Evolutionary conservation across 164 flowering plant genomes (phyloP).

Genomic region (Litsea cubeba): DNA sequence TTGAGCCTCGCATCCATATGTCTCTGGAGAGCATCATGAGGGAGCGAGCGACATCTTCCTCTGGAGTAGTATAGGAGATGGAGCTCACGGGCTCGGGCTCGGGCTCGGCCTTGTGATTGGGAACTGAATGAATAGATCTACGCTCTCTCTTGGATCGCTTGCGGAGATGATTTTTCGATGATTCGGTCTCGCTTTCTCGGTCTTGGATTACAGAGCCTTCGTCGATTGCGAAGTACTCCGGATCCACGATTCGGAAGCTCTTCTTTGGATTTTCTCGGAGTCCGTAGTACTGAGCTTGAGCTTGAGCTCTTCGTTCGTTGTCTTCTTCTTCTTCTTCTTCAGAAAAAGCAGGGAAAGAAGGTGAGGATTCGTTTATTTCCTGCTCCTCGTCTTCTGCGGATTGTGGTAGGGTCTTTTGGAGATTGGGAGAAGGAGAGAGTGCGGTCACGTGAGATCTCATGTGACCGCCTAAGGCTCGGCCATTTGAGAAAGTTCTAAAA

Average conservation of each 20-base stretch:
- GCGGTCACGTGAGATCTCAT: conserved; percentile 80
- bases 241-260: conserved; percentile 49
- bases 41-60: conserved; percentile 77
- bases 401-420: conserved; percentile 20
- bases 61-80: conserved; percentile 60
- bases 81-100: conserved; percentile 51
- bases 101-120: not conserved
- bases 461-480: conserved; percentile 91
- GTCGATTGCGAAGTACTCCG: conserved; percentile 13
- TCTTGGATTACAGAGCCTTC: conserved; percentile 44
- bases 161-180: conserved; percentile 45
- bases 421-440: conserved; percentile 17
- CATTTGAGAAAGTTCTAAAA: conserved; percentile 60
- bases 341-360: conserved; percentile 21
- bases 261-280: conserved; percentile 71
- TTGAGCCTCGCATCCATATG: conserved; percentile 35
- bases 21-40: conserved; percentile 83
- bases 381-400: conserved; percentile 5
- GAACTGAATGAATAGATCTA: not conserved
- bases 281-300: conserved; percentile 27
- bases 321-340: conserved; percentile 25
- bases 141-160: conserved; percentile 48
- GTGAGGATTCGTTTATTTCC: conserved; percentile 26
- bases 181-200: conserved; percentile 75
- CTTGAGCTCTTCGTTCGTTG: conserved; percentile 17